A percentile compares a stretch with the other conserved stretches of the same genome.
Evolutionary conservation across 164 flowering plant genomes (phyloP).

Genomic region (Vitis cinerea): DNA sequence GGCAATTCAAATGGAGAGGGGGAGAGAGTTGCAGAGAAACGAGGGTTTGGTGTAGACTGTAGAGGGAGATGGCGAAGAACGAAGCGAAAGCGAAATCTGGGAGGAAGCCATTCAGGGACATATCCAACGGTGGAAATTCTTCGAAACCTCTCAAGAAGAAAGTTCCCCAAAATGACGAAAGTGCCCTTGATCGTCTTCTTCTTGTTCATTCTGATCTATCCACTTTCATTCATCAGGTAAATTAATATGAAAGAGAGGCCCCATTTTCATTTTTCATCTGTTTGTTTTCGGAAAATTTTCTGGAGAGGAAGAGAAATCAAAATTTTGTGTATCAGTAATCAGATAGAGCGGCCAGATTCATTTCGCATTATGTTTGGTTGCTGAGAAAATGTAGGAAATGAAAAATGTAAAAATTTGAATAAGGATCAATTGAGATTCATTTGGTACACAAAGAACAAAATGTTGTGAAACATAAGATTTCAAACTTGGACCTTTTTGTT

Average conservation of each 20-base stretch:
- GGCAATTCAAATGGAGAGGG: conserved; percentile 8
- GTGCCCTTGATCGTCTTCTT: conserved; percentile 60
- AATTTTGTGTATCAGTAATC: too few species aligned
- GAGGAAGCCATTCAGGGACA: conserved; percentile 53
- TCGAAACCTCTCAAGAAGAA: conserved; percentile 18
- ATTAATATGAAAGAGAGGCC: too few species aligned
- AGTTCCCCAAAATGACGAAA: conserved; percentile 11
- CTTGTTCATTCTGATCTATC: conserved; percentile 67
- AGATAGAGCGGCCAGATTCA: not conserved
- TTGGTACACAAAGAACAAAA: too few species aligned
- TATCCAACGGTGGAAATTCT: conserved; percentile 34
- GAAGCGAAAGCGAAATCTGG: conserved; percentile 27
- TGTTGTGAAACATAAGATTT: too few species aligned
- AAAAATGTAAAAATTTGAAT: too few species aligned
- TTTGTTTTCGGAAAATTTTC: not conserved
- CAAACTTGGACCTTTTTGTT: too few species aligned
- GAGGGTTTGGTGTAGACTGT: not conserved
- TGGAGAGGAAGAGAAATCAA: not conserved
- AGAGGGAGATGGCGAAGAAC: conserved; percentile 28
- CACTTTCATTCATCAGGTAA: conserved; percentile 53
- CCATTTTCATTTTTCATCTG: too few species aligned
- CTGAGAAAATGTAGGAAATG: too few species aligned
- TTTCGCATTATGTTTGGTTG: not conserved
- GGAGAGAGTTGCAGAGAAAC: conserved; percentile 11
- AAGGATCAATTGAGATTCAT: too few species aligned